A percentile compares a stretch with the other conserved stretches of the same genome.
Evolutionary conservation across 441 rosid species (phyloP).

Genomic region (Croton laevigatus): DNA sequence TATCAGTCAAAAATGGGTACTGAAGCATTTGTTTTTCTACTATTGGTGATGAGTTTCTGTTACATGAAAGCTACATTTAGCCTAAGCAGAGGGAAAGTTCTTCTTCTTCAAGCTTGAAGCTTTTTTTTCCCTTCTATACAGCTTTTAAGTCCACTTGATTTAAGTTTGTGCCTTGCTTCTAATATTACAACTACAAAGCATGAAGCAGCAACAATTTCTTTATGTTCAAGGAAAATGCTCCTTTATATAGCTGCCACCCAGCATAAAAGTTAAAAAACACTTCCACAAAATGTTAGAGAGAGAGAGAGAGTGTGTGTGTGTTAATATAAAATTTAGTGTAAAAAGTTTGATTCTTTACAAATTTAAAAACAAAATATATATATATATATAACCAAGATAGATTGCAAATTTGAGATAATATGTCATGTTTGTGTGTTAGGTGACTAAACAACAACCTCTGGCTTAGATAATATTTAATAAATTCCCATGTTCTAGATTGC

Average conservation of each 20-base stretch:
- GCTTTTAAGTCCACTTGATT: background rate
- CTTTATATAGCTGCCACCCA: background rate
- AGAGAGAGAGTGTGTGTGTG: background rate
- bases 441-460: conserved; percentile 7
- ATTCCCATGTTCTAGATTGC: conserved; percentile 4
- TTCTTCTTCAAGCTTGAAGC: background rate
- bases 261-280: background rate
- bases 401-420: conserved; percentile 3
- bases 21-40: background rate
- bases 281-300: background rate
- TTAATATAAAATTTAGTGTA: background rate
- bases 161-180: background rate
- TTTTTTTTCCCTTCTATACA: background rate
- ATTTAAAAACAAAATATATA: background rate
- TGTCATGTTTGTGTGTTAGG: conserved; percentile 11
- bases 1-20: background rate
- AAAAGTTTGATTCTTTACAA: background rate
- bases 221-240: conserved; percentile 10
- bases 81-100: background rate
- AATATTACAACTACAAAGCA: background rate
- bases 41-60: conserved; percentile 8
- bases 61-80: conserved; percentile 13
- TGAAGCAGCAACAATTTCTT: background rate
- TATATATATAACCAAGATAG: background rate
- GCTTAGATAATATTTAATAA: background rate